phyloP scores from a whole-genome alignment of 1,284 basidiomycete species.

The Mrakiaceae sp. region DNA sequence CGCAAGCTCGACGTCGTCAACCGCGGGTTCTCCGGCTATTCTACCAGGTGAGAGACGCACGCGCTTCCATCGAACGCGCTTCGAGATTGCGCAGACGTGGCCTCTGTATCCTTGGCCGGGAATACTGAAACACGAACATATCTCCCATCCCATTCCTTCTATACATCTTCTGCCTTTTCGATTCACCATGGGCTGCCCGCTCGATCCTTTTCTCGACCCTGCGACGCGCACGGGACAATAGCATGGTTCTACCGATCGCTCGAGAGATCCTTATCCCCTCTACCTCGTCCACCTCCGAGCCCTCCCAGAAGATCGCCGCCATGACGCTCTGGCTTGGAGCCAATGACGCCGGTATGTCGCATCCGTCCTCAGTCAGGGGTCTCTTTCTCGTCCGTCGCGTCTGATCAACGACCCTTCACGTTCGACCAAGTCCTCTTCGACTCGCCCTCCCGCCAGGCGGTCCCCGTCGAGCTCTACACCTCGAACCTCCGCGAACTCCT shows the following conservation, averaged over 20 bases:
- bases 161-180: no score
- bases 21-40: conserved; percentile 7
- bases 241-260: conserved; percentile 10
- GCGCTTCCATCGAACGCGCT: no score
- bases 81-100: no score
- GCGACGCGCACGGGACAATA: background rate
- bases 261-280: background rate
- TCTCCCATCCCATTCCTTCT: no score
- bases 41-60: no score
- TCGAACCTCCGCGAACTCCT: conserved; percentile 8
- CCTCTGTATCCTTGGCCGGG: no score
- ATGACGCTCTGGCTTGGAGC: conserved; percentile 13
- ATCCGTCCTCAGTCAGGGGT: background rate
- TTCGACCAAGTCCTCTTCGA: background rate
- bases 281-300: background rate
- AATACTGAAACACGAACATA: no score
- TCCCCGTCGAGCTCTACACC: conserved; percentile 2
- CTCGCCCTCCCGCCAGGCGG: background rate
- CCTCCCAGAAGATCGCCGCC: background rate
- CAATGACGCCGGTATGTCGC: conserved; percentile 1
- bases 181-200: no score
- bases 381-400: background rate
- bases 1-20: conserved; percentile 13
- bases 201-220: background rate
- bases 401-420: background rate